Evolutionary conservation across 176 grass and related monocot species (phyloP).

Genomic region (Oryza meridionalis): DNA sequence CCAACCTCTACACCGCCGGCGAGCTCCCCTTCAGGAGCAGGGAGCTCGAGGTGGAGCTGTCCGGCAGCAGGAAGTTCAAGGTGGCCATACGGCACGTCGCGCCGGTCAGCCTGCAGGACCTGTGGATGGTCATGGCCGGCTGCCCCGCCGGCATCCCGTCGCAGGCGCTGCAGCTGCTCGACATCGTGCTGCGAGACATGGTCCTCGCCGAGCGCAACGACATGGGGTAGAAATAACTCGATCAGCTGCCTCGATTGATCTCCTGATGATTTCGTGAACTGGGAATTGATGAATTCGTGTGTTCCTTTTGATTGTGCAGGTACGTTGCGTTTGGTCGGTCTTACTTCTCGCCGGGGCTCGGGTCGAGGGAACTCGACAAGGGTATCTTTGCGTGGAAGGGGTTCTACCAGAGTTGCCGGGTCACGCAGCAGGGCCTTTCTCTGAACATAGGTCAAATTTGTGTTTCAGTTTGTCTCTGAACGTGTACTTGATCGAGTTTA

Average conservation of each 20-base stretch:
- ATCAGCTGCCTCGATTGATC: too few species aligned
- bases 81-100: conserved; percentile 56
- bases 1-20: conserved; percentile 62
- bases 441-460: conserved; percentile 55
- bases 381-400: conserved; percentile 63
- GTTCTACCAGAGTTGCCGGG: conserved; percentile 80
- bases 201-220: conserved; percentile 41
- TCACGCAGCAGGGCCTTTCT: conserved; percentile 71
- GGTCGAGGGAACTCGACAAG: background rate
- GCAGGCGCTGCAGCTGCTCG: conserved; percentile 53
- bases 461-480: background rate
- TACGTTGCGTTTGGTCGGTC: conserved; percentile 60
- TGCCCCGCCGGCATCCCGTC: conserved; percentile 34
- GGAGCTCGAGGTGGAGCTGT: conserved; percentile 48
- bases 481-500: background rate
- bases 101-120: conserved; percentile 41
- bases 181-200: conserved; percentile 58
- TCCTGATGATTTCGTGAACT: background rate
- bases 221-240: conserved; percentile 14
- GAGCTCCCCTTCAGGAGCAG: conserved; percentile 44
- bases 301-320: conserved; percentile 17
- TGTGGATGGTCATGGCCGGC: conserved; percentile 53
- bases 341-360: conserved; percentile 60
- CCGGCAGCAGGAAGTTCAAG: conserved; percentile 42
- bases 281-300: background rate